These are phyloP conservation scores for Apophysomyces trapeziformis DNA, from an alignment of 371 early-diverging fungal genomes.

Conservation along the genomic window DNA sequence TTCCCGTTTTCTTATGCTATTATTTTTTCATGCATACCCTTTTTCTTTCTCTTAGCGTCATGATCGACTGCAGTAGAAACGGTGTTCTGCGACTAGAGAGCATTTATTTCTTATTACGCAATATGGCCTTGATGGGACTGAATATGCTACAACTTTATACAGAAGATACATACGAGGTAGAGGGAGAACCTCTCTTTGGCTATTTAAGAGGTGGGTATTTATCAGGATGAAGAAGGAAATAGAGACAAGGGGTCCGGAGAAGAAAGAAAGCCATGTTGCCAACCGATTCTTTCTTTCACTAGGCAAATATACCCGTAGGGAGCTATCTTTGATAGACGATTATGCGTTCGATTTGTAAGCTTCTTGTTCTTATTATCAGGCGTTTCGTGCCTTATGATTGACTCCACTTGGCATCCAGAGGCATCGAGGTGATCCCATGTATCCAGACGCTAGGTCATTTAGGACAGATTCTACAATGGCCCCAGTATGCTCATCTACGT, in stretches of 20 bases:
- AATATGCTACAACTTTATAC: slow-evolving; percentile 89
- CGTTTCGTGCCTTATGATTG: neutral
- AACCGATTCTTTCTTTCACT: neutral
- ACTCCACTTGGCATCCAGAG: slow-evolving; percentile 36
- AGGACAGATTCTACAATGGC: slow-evolving; percentile 91
- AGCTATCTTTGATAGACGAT: slow-evolving; percentile 74
- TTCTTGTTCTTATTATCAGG: neutral
- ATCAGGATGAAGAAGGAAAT: neutral
- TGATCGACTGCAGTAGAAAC: slow-evolving; percentile 88
- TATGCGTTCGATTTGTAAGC: slow-evolving; percentile 72
- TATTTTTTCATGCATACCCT: neutral
- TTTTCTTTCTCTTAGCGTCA: slow-evolving; percentile 49
- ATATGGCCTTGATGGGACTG: slow-evolving; percentile 81
- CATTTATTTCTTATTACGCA: slow-evolving; percentile 67
- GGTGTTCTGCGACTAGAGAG: slow-evolving; percentile 70
- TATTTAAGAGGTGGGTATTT: slow-evolving; percentile 68
- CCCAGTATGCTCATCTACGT: slow-evolving; percentile 72
- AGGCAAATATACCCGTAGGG: slow-evolving; percentile 72
- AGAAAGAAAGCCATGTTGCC: no score
- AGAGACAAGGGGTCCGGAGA: no score
- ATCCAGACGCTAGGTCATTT: slow-evolving; percentile 91
- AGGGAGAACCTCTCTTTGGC: slow-evolving; percentile 86
- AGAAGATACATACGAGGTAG: slow-evolving; percentile 83
- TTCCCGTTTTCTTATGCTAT: no score
- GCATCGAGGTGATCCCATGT: slow-evolving; percentile 89